Evolutionary conservation across 2,329 filamentous ascomycete genomes (phyloP).

Genomic region (Rutstroemia sp.): DNA sequence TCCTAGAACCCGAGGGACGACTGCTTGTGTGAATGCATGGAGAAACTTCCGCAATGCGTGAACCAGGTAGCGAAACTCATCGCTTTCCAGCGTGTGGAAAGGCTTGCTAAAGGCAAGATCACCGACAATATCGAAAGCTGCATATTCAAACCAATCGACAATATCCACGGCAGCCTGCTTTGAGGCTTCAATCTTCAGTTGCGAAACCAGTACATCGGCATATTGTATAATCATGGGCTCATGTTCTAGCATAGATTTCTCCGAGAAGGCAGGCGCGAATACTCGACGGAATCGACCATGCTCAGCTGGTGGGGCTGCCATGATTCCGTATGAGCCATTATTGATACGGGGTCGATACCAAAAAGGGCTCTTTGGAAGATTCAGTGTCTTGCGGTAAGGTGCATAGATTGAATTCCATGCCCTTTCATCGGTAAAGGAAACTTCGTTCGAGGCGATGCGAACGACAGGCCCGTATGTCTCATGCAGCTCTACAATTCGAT

Average conservation of each 20-base stretch:
- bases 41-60: neutral
- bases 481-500: conserved; percentile 13
- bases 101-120: neutral
- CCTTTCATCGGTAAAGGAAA: conserved; percentile 25
- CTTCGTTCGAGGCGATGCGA: conserved; percentile 29
- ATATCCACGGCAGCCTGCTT: neutral
- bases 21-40: neutral
- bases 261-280: neutral
- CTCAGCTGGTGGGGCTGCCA: neutral
- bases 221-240: neutral
- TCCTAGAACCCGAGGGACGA: neutral
- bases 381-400: neutral
- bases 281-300: neutral
- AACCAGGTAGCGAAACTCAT: neutral
- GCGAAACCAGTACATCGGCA: neutral
- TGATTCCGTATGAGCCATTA: neutral
- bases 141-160: neutral
- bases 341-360: neutral
- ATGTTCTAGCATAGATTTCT: neutral
- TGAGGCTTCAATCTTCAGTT: neutral
- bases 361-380: neutral
- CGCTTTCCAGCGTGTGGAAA: neutral
- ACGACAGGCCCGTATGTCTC: conserved; percentile 29
- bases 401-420: neutral
- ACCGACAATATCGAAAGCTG: neutral